Conservation (phyloP, 1,139 yeast genomes). For the Zygosaccharomyces sapae region DNA sequence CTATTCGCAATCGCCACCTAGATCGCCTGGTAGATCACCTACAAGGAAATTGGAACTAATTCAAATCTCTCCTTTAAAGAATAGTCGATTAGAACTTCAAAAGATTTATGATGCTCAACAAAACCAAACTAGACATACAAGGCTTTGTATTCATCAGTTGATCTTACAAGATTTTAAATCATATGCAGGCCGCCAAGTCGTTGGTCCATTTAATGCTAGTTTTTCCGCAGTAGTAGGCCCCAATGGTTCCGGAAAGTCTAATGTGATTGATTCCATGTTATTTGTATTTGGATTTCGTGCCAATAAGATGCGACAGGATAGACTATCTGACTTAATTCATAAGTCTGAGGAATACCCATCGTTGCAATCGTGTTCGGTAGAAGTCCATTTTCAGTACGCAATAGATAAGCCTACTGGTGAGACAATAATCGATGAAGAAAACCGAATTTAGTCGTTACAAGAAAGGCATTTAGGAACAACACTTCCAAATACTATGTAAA, state of each 20-base stretch:
- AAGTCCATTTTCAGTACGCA: slow-evolving; percentile 83
- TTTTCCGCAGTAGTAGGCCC: slow-evolving; percentile 99
- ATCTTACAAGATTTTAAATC: slow-evolving; percentile 87
- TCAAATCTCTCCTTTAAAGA: slow-evolving; percentile 40
- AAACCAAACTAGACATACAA: slow-evolving; percentile 23
- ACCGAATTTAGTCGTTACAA: slow-evolving; percentile 54
- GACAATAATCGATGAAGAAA: slow-evolving; percentile 42
- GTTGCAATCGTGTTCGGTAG: slow-evolving; percentile 78
- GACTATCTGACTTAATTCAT: slow-evolving; percentile 84
- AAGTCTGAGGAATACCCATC: slow-evolving; percentile 70
- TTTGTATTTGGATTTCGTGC: slow-evolving; percentile 98
- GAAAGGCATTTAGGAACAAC: slow-evolving; percentile 75
- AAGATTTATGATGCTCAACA: slow-evolving; percentile 32
- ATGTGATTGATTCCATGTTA: slow-evolving; percentile 91
- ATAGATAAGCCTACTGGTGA: slow-evolving; percentile 52
- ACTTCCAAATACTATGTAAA: slow-evolving; percentile 76
- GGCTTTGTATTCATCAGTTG: slow-evolving; percentile 71
- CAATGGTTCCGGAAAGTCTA: slow-evolving; percentile 96
- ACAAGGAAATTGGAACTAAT: slow-evolving; percentile 39
- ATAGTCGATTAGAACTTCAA: slow-evolving; percentile 34
- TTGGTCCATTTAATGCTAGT: slow-evolving; percentile 91
- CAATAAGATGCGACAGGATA: slow-evolving; percentile 93
- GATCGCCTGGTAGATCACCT: slow-evolving; percentile 39
- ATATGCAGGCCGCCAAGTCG: slow-evolving; percentile 88
- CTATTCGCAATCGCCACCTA: slow-evolving; percentile 37